Evolutionary conservation across 2,329 filamentous ascomycete genomes (phyloP), one percentile per base, ranked within the genome.

Genomic region (Sarocladiaceae sp.): DNA sequence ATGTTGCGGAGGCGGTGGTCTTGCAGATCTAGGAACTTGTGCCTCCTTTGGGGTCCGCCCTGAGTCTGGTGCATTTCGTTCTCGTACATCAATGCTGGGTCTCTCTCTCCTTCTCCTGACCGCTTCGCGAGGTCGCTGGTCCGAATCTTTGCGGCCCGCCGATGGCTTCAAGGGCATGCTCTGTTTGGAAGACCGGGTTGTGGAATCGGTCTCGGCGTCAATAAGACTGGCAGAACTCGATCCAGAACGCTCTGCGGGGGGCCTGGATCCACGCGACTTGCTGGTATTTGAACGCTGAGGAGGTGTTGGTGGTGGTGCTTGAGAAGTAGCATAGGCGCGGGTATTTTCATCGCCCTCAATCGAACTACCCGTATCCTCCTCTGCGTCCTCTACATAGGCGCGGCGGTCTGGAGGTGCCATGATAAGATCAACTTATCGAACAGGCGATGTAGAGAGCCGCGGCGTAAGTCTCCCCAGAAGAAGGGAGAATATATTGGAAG

Each of bases 251-350:
- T n/a, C 44, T 20, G 26, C 15, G 4, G 26, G 26, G 12, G 44
- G 15, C 17, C 44, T 15, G n/a, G 44, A 31, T 18, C 33, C 72
- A 55, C 76, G 72, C 39, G 74, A 68, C 61, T 72, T 77, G 56
- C 77, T 65, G 18, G 73, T 79, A 62, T 81, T 82, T 60, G 79
- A 72, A 28, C 70, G 71, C 59, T 79, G 72, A 56, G 76, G 79
- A 49, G 59, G 63, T 10, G 75, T 7, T 10, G 44, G 26, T 20
- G 59, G 63, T 10, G 75, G 5, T 10, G 44, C 44, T 20, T 48
- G 44, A 26, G 44, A 48, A 12, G 66, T 66, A 57, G 78, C 78
- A 64, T 79, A 81, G 47, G 61, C 63, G 26, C 69, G 66, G 40
- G 67, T 71, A 54, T 67, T 65, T 55, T 62, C 63, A 18, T 69